These are phyloP conservation scores for Apiospora kogelbergensis DNA, from an alignment of 2,329 filamentous ascomycete genomes.

Conservation along the genomic window DNA sequence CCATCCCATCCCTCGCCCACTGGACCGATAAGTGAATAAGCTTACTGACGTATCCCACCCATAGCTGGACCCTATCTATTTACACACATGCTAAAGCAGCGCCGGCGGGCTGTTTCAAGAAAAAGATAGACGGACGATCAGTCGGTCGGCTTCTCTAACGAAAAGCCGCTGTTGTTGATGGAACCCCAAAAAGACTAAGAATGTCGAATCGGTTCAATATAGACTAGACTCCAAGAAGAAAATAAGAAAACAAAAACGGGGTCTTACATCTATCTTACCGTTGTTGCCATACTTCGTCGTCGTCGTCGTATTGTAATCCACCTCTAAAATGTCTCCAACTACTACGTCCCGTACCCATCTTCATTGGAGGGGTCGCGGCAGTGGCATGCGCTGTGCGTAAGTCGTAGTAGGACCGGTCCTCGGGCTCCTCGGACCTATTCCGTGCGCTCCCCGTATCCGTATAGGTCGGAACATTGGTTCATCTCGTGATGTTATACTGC, in stretches of 20 bases:
- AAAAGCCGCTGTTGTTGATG: not conserved
- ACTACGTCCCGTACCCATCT: no score
- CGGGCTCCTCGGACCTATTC: no score
- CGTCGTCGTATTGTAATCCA: no score
- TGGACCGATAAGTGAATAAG: not conserved
- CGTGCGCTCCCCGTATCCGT: no score
- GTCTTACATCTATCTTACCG: no score
- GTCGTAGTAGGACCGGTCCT: no score
- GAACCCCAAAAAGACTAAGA: not conserved
- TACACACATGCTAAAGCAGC: slow-evolving; percentile 15
- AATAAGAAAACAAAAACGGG: not conserved
- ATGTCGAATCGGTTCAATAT: not conserved
- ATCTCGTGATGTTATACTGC: no score
- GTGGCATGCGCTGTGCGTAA: no score
- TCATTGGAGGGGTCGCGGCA: no score
- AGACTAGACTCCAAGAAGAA: not conserved
- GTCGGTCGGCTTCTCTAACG: not conserved
- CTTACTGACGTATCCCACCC: not conserved
- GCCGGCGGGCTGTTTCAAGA: slow-evolving; percentile 11
- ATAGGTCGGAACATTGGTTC: no score
- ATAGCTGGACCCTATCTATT: slow-evolving; percentile 14
- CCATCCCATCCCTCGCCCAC: not conserved
- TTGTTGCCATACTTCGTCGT: no score
- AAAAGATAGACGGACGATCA: not conserved
- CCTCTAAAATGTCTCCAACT: no score